Percentiles rank a stretch among this genome's conserved stretches.
Evolutionary conservation across 495 filamentous ascomycete genomes (phyloP).

Genomic region (Paragyromitra xinjiangensis): DNA sequence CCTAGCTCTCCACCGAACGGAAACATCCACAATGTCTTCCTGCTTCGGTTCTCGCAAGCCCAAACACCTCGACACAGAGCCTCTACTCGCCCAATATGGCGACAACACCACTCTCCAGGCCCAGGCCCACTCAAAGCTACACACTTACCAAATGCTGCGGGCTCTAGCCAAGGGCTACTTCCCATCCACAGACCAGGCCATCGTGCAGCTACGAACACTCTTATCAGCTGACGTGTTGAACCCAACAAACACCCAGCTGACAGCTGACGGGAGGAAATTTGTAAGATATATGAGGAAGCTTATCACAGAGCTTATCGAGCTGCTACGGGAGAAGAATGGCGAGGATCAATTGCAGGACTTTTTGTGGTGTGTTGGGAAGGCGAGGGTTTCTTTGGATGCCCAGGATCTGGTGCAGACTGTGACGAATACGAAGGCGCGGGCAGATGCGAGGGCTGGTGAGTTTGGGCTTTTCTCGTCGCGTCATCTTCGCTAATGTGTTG

Average conservation of each 20-base stretch:
- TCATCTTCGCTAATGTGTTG: not conserved
- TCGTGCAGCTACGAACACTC: conserved; percentile 81
- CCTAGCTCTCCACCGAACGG: not conserved
- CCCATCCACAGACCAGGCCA: conserved; percentile 86
- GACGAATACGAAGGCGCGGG: conserved; percentile 71
- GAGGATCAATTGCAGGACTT: conserved; percentile 91
- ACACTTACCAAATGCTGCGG: conserved; percentile 88
- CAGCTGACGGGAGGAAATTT: conserved; percentile 76
- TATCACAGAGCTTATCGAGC: conserved; percentile 76
- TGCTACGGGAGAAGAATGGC: conserved; percentile 81
- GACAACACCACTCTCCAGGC: conserved; percentile 77
- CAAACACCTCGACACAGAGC: conserved; percentile 27
- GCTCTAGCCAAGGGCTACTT: conserved; percentile 87
- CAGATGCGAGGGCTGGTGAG: conserved; percentile 80
- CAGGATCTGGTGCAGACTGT: conserved; percentile 71
- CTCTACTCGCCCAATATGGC: conserved; percentile 34
- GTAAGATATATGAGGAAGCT: conserved; percentile 75
- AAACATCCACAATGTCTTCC: conserved; percentile 11
- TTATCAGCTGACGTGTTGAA: conserved; percentile 81
- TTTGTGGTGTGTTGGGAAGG: conserved; percentile 71
- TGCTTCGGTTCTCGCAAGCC: conserved; percentile 22
- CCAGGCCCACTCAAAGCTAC: conserved; percentile 81
- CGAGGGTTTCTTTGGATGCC: conserved; percentile 65
- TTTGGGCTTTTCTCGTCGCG: not conserved
- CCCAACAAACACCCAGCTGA: conserved; percentile 76